phyloP scores from a whole-genome alignment of 2,329 filamentous ascomycete species.

The Cercospora zeina region DNA sequence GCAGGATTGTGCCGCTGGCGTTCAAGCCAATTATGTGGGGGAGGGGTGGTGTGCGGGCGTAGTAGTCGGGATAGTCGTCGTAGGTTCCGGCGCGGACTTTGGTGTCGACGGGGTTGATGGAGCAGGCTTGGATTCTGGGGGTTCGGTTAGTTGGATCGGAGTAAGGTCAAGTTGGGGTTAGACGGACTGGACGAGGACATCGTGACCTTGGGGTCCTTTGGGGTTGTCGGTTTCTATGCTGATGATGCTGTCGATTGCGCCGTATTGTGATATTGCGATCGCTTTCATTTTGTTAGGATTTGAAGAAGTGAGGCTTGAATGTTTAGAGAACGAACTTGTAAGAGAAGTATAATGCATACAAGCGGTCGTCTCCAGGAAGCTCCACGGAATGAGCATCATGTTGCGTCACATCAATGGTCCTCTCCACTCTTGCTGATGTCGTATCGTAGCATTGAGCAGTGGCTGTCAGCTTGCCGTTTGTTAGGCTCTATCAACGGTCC shows the following conservation, averaged over 20 bases:
- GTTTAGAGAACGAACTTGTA: neutral
- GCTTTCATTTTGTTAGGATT: conserved; percentile 35
- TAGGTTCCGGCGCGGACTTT: conserved; percentile 41
- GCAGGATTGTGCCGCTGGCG: conserved; percentile 45
- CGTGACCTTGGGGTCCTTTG: conserved; percentile 36
- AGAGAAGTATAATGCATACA: neutral
- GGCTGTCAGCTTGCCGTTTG: too few species aligned
- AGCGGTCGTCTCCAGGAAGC: neutral
- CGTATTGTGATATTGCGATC: conserved; percentile 38
- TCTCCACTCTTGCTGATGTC: neutral
- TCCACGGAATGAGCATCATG: conserved; percentile 3
- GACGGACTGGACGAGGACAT: conserved; percentile 42
- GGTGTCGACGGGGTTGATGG: conserved; percentile 47
- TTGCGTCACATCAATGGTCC: conserved; percentile 1
- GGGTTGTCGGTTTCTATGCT: conserved; percentile 39
- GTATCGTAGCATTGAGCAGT: too few species aligned
- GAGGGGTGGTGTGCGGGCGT: conserved; percentile 30
- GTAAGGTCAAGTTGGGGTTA: neutral
- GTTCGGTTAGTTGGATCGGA: neutral
- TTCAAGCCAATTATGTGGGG: conserved; percentile 48
- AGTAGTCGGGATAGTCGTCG: conserved; percentile 45
- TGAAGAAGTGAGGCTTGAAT: neutral
- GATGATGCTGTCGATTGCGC: conserved; percentile 35
- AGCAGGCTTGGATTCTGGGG: conserved; percentile 41
- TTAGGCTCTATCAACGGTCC: too few species aligned